These are phyloP conservation scores for Crithidia fasciculata DNA, from an alignment of 208 protist genomes.

Conservation along the genomic window DNA sequence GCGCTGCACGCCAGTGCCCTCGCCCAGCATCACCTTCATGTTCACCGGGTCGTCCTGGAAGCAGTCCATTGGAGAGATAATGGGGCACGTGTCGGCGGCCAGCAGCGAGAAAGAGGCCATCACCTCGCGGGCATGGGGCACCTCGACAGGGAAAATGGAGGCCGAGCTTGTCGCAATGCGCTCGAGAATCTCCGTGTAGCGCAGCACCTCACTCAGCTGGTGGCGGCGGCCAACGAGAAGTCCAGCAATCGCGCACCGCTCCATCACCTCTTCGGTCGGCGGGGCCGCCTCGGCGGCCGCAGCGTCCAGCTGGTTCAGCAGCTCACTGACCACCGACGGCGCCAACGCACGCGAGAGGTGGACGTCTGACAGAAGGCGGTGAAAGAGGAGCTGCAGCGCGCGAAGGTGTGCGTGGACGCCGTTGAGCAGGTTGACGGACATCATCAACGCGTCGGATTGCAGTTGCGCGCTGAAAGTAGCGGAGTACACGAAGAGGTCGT, in stretches of 20 bases:
- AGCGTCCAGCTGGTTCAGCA: constrained; percentile 37
- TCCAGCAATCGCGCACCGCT: constrained; percentile 60
- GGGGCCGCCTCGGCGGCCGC: constrained; percentile 30
- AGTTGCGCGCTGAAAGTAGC: constrained; percentile 32
- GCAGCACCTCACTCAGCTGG: constrained; percentile 63
- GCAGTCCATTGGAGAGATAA: constrained; percentile 74
- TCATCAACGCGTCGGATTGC: constrained; percentile 39
- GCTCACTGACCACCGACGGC: constrained; percentile 31
- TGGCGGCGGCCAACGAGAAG: constrained; percentile 63
- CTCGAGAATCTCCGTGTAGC: constrained; percentile 68
- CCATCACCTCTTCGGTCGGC: constrained; percentile 34
- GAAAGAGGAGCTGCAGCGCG: constrained; percentile 39
- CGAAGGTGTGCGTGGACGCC: constrained; percentile 23
- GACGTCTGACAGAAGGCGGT: constrained; percentile 33
- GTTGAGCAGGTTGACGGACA: constrained; percentile 37
- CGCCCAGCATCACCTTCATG: constrained; percentile 60
- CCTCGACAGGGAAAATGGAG: constrained; percentile 35
- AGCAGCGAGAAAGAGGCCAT: constrained; percentile 51
- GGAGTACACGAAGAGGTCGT: constrained; percentile 33
- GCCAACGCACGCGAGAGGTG: constrained; percentile 33
- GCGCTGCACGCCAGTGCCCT: constrained; percentile 62
- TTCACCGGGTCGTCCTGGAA: constrained; percentile 54
- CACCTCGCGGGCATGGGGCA: constrained; percentile 58
- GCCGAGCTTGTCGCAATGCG: constrained; percentile 31
- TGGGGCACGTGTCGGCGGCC: constrained; percentile 35